Base-by-base conservation (phyloP, 768 basidiomycete species). In the Leccinum subgranulosum region DNA sequence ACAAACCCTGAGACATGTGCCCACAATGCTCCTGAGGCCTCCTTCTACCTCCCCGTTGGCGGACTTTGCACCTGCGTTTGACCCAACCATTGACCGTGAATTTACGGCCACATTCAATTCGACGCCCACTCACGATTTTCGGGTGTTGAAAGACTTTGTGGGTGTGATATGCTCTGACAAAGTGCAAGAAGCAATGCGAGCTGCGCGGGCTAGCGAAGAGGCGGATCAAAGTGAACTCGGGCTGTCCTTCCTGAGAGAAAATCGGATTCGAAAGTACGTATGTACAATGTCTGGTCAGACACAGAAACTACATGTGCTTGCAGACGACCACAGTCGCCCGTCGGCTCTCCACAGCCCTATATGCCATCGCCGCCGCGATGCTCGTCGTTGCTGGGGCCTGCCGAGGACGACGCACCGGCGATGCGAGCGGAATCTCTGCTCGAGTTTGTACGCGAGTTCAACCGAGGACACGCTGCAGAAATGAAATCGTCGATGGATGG, bases 381-480 rank as follows among this genome's bases (percentile, higher is more conserved):
- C 2, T 64, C 69, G 39, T 74, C 75, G 3, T 66, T 81, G 17
- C 84, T 85, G 51, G 81, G 80, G 31, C 58, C 66, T 17, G 54
- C 66, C 2, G 77, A 77, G 49, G 74, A 72, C 1, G 75, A 73
- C 5, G 63, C 68, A 19, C 61, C 69, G 0, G 70, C 76, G 3
- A 68, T 89, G 53, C 71, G 73, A 19, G 72, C 76, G 31, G 78
- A 78, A 25, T 77, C 72, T 5, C 72, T 91, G 21, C 55, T 76
- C 5, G 75, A 73, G 9, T 90, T 82, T 73, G 79, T 89, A 61
- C 78, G 77, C 33, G 75, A 80, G 52, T 86, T 83, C 66, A 90
- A 90, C 72, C 63, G 59, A 31, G 62, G 63, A 27, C 52, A 56
- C 8, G 53, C 58, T 34, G 28, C 23, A 45, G 71, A 70, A 52